These are phyloP conservation scores for Brasilioporus rufonigricans DNA, from an alignment of 768 basidiomycete species.

Conservation along the genomic window DNA sequence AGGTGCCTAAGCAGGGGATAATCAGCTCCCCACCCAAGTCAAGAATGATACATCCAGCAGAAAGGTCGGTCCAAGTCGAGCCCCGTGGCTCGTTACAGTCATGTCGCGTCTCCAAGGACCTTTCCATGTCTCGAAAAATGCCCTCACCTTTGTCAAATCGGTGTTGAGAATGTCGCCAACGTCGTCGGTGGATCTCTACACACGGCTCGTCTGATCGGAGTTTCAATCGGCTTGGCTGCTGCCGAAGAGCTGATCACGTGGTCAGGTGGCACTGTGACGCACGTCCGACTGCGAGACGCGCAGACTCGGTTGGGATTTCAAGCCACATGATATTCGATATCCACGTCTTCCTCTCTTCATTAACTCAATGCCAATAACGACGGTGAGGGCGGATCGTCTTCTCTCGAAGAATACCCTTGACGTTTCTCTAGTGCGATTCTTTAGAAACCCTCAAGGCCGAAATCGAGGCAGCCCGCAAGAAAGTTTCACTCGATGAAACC, in stretches of 20 bases:
- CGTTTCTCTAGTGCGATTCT: constrained; percentile 31
- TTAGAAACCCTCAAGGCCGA: constrained; percentile 34
- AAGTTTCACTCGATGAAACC: constrained; percentile 53
- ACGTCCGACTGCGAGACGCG: constrained; percentile 19
- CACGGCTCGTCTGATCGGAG: constrained; percentile 17
- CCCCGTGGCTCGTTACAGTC: neutral
- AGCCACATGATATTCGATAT: constrained; percentile 16
- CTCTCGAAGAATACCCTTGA: neutral
- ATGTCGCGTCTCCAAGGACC: neutral
- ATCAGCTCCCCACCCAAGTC: constrained; percentile 18
- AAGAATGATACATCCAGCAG: constrained; percentile 20
- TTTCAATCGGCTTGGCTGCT: constrained; percentile 18
- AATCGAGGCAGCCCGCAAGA: constrained; percentile 42
- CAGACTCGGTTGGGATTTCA: constrained; percentile 11
- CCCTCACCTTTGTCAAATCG: constrained; percentile 27
- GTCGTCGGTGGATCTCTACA: constrained; percentile 6
- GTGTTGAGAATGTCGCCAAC: constrained; percentile 18
- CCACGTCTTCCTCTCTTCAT: neutral
- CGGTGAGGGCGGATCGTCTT: constrained; percentile 2
- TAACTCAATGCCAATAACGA: constrained; percentile 30
- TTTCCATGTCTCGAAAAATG: neutral
- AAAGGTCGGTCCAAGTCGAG: neutral
- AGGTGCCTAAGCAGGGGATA: constrained; percentile 2
- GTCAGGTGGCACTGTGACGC: constrained; percentile 11
- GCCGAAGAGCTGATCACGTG: constrained; percentile 28